Conservation (phyloP, 495 filamentous ascomycete species). For the Hypoxylon rickii region DNA sequence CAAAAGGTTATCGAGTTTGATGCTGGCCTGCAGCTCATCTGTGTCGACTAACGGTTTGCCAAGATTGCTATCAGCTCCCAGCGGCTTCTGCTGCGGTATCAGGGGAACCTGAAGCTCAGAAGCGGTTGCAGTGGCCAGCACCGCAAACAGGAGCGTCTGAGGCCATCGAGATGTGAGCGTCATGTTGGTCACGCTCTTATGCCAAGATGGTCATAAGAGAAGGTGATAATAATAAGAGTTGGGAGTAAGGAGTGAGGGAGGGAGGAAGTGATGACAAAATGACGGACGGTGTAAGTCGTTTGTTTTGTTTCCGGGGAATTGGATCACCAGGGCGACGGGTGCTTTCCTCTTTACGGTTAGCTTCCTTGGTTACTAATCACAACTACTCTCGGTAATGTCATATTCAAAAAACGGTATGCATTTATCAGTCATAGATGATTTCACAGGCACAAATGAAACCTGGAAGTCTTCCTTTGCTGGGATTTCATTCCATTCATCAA, state of each 20-base stretch:
- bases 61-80: conserved; percentile 1
- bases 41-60: conserved; percentile 54
- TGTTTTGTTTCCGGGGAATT: conserved; percentile 7
- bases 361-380: no score
- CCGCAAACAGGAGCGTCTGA: conserved; percentile 7
- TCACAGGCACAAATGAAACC: no score
- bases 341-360: conserved; percentile 17
- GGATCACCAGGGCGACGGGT: conserved; percentile 18
- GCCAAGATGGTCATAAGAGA: not conserved
- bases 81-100: conserved; percentile 11
- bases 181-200: conserved; percentile 12
- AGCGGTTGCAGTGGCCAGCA: conserved; percentile 19
- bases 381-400: no score
- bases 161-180: conserved; percentile 10
- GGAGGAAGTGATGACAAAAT: not conserved
- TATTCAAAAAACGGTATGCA: no score
- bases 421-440: no score
- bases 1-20: conserved; percentile 57
- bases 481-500: no score
- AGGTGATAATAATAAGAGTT: not conserved
- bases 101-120: conserved; percentile 26
- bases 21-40: conserved; percentile 56
- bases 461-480: no score
- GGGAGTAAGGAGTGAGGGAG: no score
- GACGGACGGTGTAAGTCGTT: no score